These are phyloP conservation scores for Porodaedalea pini DNA, from an alignment of 1,284 basidiomycete genomes.

Conservation along the genomic window DNA sequence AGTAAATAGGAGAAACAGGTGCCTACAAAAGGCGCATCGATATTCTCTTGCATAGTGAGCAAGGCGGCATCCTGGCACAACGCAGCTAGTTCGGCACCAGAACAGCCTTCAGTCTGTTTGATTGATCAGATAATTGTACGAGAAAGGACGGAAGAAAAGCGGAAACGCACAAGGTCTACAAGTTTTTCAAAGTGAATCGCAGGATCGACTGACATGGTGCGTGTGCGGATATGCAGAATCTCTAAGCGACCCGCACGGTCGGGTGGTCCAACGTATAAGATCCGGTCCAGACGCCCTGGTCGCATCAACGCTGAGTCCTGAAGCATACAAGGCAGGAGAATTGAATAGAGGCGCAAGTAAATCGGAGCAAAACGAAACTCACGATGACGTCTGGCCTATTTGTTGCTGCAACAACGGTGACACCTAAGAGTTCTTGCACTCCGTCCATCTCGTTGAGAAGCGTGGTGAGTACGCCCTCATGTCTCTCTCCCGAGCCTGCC, in stretches of 20 bases:
- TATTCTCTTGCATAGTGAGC: constrained; percentile 82
- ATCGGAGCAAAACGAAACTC: constrained; percentile 28
- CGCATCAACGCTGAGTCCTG: constrained; percentile 94
- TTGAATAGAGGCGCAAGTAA: not conserved
- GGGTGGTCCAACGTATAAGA: constrained; percentile 93
- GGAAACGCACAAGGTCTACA: constrained; percentile 62
- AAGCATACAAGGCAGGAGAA: constrained; percentile 1
- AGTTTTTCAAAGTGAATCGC: constrained; percentile 68
- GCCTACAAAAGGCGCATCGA: constrained; percentile 73
- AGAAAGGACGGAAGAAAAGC: not conserved
- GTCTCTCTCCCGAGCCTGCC: constrained; percentile 54
- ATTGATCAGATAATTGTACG: constrained; percentile 2
- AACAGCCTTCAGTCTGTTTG: constrained; percentile 85
- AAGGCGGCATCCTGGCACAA: constrained; percentile 97
- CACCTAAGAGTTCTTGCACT: constrained; percentile 88
- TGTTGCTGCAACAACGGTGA: constrained; percentile 94
- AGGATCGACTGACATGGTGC: constrained; percentile 76
- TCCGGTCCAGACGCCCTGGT: constrained; percentile 92
- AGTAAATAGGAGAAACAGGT: not conserved
- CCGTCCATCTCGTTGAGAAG: constrained; percentile 99
- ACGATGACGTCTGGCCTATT: constrained; percentile 94
- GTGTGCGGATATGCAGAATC: constrained; percentile 77
- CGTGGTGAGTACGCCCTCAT: constrained; percentile 90
- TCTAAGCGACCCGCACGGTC: constrained; percentile 76
- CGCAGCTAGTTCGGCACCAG: constrained; percentile 90